A percentile compares a stretch with the other conserved stretches of the same genome.
Evolutionary conservation across 2,329 filamentous ascomycete genomes (phyloP).

Genomic region (Huntiella omanensis): DNA sequence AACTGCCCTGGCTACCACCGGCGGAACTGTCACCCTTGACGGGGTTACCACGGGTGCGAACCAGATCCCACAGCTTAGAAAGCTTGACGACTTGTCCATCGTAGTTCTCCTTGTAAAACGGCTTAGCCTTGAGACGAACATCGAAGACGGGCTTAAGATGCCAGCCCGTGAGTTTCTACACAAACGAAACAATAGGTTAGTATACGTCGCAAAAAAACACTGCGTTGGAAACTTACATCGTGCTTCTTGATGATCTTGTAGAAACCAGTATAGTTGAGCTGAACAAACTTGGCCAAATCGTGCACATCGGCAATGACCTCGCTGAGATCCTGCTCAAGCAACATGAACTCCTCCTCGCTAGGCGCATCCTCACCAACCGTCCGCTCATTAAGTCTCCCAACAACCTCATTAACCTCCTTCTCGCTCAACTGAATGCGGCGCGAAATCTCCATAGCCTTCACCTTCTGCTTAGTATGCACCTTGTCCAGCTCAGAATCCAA

Average conservation of each 20-base stretch:
- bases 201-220: slow-evolving; percentile 2
- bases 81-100: slow-evolving; percentile 89
- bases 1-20: slow-evolving; percentile 83
- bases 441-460: slow-evolving; percentile 92
- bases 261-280: slow-evolving; percentile 96
- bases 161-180: slow-evolving; percentile 82
- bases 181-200: slow-evolving; percentile 13
- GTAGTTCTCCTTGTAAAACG: slow-evolving; percentile 98
- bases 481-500: slow-evolving; percentile 91
- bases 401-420: slow-evolving; percentile 74
- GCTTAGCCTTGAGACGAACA: slow-evolving; percentile 79
- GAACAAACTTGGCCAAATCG: slow-evolving; percentile 93
- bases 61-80: slow-evolving; percentile 85
- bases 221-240: slow-evolving; percentile 40
- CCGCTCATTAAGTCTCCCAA: slow-evolving; percentile 50
- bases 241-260: slow-evolving; percentile 99
- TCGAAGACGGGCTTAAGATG: slow-evolving; percentile 92
- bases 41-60: slow-evolving; percentile 81
- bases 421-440: slow-evolving; percentile 75
- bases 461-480: slow-evolving; percentile 91
- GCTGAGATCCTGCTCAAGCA: slow-evolving; percentile 85
- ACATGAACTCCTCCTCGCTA: slow-evolving; percentile 79
- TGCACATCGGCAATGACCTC: slow-evolving; percentile 98
- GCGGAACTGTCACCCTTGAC: slow-evolving; percentile 82
- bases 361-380: slow-evolving; percentile 37